Percentiles rank a stretch among this genome's conserved stretches.
Evolutionary conservation across 225 moss, liverwort and hornwort genomes (phyloP).

Genomic region (Anthoceros angustus): DNA sequence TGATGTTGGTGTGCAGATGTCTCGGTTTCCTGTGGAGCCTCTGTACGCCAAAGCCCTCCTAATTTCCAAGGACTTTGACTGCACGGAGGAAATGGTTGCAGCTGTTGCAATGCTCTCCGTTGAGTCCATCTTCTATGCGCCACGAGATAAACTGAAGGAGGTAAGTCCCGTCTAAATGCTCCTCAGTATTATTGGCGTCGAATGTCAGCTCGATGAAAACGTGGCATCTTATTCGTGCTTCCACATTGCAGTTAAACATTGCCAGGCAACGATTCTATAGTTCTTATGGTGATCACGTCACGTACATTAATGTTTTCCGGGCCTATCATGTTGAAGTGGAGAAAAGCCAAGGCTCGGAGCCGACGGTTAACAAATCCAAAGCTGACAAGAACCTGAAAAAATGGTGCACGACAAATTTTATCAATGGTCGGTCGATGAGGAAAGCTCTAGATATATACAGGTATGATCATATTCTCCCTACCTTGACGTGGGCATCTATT

Average conservation of each 20-base stretch:
- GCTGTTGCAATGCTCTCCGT: conserved; percentile 90
- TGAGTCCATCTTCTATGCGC: conserved; percentile 79
- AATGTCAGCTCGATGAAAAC: too few relatives aligned
- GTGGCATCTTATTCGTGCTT: background rate
- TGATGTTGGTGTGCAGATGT: conserved; percentile 79
- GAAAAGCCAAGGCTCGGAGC: conserved; percentile 46
- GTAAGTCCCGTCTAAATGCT: conserved; percentile 19
- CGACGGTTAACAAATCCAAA: conserved; percentile 27
- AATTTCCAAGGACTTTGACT: conserved; percentile 57
- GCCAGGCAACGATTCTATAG: conserved; percentile 76
- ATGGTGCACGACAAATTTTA: conserved; percentile 72
- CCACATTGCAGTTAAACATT: conserved; percentile 51
- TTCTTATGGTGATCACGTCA: conserved; percentile 81
- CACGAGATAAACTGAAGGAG: conserved; percentile 87
- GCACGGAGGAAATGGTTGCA: conserved; percentile 96
- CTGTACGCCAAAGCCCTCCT: conserved; percentile 89
- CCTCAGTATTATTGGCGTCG: background rate
- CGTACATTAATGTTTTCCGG: conserved; percentile 77
- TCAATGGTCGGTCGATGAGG: conserved; percentile 66
- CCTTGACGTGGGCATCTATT: too few relatives aligned
- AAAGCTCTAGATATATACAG: conserved; percentile 82
- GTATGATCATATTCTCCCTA: conserved; percentile 14
- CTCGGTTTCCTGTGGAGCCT: conserved; percentile 82
- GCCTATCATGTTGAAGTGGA: conserved; percentile 19
- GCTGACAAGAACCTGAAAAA: conserved; percentile 47